Conservation (phyloP, 192 early-diverging fungal species). For the Endogone sp. region DNA sequence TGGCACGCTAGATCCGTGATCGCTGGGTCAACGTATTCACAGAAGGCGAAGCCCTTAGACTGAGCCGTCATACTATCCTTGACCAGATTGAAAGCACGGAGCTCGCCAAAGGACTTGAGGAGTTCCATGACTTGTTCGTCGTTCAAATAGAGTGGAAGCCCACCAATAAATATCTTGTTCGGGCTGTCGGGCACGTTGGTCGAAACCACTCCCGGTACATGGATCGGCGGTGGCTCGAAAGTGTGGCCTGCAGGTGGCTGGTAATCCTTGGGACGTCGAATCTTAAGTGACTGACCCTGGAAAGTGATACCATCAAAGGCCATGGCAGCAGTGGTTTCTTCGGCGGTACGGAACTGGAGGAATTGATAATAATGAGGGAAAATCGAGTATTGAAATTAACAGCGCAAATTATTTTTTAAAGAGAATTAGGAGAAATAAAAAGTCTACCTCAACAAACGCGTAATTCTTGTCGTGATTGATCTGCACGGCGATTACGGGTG, state of each 20-base stretch:
- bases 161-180: constrained; percentile 93
- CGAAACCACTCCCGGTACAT: constrained; percentile 78
- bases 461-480: constrained; percentile 94
- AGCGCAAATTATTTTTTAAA: neutral
- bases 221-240: constrained; percentile 49
- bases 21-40: constrained; percentile 86
- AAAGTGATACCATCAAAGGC: constrained; percentile 91
- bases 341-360: constrained; percentile 74
- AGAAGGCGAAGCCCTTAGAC: constrained; percentile 88
- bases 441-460: constrained; percentile 87
- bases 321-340: constrained; percentile 89
- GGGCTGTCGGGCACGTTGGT: constrained; percentile 87
- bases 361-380: neutral
- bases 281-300: constrained; percentile 76
- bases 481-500: constrained; percentile 76
- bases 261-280: constrained; percentile 96
- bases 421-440: neutral
- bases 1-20: constrained; percentile 93
- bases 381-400: constrained; percentile 1
- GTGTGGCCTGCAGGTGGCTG: constrained; percentile 51
- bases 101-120: constrained; percentile 89
- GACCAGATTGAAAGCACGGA: constrained; percentile 90
- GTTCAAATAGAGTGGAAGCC: constrained; percentile 81
- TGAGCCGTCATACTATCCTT: constrained; percentile 70
- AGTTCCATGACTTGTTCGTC: constrained; percentile 95